Evolutionary conservation across 2,329 filamentous ascomycete species (phyloP).

Genomic region (Colletotrichum lentis): DNA sequence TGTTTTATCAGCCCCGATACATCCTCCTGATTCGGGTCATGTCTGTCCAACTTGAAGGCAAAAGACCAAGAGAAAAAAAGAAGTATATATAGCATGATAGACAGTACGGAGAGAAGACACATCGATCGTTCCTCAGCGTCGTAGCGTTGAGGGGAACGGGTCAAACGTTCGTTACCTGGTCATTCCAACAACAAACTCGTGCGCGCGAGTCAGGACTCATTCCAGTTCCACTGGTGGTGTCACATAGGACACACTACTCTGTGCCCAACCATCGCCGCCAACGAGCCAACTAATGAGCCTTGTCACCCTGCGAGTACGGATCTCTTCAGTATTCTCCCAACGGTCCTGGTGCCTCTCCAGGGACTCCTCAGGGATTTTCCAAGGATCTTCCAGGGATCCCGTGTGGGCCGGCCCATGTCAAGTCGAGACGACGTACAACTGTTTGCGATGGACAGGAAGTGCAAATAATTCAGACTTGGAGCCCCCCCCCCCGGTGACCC

Average conservation of each 20-base stretch:
- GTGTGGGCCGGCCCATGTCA: neutral
- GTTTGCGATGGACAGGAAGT: neutral
- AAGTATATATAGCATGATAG: too few relatives aligned
- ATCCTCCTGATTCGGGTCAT: neutral
- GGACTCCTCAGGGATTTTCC: neutral
- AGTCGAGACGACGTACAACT: neutral
- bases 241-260: neutral
- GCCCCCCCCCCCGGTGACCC: too few relatives aligned
- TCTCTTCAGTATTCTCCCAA: neutral
- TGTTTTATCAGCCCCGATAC: neutral
- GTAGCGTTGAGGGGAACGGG: neutral
- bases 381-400: neutral
- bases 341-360: neutral
- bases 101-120: neutral
- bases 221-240: neutral
- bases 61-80: neutral
- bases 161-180: constrained; percentile 12
- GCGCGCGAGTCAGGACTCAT: too few relatives aligned
- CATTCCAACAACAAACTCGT: constrained; percentile 8
- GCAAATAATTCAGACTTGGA: neutral
- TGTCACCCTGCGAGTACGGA: neutral
- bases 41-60: neutral
- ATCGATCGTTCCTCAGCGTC: neutral
- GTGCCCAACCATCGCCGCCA: too few relatives aligned
- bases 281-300: neutral